These are phyloP conservation scores for Xerocomus potaroensis DNA, from an alignment of 768 basidiomycete species.

Conservation along the genomic window DNA sequence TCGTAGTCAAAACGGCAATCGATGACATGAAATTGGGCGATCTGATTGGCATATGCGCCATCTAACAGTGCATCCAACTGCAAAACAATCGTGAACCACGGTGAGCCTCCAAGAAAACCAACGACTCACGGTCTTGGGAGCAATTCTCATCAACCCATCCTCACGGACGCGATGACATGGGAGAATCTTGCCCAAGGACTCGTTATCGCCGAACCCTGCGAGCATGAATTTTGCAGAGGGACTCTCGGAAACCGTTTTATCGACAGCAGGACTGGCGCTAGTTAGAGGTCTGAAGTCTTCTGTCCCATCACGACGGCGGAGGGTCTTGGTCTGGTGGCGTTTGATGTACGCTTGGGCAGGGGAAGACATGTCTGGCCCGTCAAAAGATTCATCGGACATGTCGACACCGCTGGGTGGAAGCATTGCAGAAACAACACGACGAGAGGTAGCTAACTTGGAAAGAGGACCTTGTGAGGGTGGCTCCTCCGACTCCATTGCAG, in stretches of 20 bases:
- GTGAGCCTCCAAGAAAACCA: not conserved
- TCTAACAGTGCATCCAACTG: conserved; percentile 78
- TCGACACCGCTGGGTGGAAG: conserved; percentile 41
- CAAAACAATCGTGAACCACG: conserved; percentile 4
- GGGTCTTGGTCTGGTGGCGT: conserved; percentile 72
- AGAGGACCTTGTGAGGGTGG: conserved; percentile 27
- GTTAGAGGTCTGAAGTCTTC: conserved; percentile 75
- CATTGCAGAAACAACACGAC: conserved; percentile 76
- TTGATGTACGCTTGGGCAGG: conserved; percentile 79
- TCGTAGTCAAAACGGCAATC: conserved; percentile 99
- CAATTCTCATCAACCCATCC: conserved; percentile 93
- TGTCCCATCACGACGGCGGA: conserved; percentile 76
- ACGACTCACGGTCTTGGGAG: conserved; percentile 63
- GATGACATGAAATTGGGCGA: conserved; percentile 73
- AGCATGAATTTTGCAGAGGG: conserved; percentile 54
- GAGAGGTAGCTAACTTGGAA: conserved; percentile 43
- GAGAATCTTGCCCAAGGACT: conserved; percentile 87
- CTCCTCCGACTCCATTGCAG: conserved; percentile 32
- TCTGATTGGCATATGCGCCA: conserved; percentile 62
- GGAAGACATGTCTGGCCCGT: conserved; percentile 65
- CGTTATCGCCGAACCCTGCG: conserved; percentile 87
- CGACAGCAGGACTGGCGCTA: conserved; percentile 53
- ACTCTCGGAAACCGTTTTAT: conserved; percentile 45
- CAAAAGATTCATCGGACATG: conserved; percentile 50
- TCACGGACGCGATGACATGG: conserved; percentile 93